Base-by-base conservation (phyloP, 169 alveolate genomes). In the Plasmodium gonderi region DNA sequence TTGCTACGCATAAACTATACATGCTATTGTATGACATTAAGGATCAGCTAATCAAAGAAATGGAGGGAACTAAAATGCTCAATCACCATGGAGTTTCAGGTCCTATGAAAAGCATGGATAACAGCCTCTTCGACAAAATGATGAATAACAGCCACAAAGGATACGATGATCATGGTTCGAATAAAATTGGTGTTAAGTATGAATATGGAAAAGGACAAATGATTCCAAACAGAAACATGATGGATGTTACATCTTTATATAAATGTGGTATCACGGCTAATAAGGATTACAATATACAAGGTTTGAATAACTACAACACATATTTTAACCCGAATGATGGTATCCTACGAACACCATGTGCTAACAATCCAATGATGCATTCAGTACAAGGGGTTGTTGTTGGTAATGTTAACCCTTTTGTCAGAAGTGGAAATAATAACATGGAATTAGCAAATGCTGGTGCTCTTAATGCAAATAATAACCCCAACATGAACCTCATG, bases 1-100 rank as follows among this genome's bases (percentile, higher is more conserved):
- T 87, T 7, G 93, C 93, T 23, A 87, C 87, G 11, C 93, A 87
- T 64, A 87, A 76, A n/a, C 6, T 87, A 42, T 87, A 87, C 45
- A 75, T 75, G 87, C 17, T 36, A 29, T 33, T 87, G 38, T 87
- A 87, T 75, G 93, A 87, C 79, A 26, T 74, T 12, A 87, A 87
- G 79, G 93, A 87, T 5, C 89, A 87, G 68, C 8, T 87, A 44
- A 65, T 87, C 45, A 74, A 76, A 75, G 93, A 87, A 74, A 49
- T 36, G 31, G 93, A 87, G 9, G 23, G 33, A 29, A 11, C 72
- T 12, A 87, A 74, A 74, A 51, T 74, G n/a, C 5, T 5, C 17
- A 77, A 65, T 9, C 89, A 87, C 2, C 78, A 74, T 5, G 79
- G 79, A 31, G 11, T 23, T 17, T 38, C 45, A 26, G 38, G 74